These are phyloP conservation scores for Nitzschia sp. DNA, from an alignment of 108 stramenopile species.

Conservation along the genomic window DNA sequence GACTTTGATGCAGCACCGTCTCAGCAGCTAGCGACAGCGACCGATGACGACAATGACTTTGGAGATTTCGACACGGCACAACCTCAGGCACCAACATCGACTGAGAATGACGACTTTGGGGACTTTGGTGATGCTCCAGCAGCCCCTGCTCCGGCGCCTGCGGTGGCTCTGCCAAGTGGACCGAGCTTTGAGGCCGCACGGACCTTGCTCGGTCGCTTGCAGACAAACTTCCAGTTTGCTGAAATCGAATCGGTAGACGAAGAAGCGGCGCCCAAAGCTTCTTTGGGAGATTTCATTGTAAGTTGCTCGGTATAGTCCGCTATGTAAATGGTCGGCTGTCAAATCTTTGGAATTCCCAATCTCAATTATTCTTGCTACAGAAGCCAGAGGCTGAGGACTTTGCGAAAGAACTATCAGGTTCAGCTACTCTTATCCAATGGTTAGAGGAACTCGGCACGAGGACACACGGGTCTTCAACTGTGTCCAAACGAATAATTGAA, in stretches of 20 bases:
- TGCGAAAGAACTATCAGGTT: background rate
- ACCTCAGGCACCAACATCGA: background rate
- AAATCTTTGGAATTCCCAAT: no score
- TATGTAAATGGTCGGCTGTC: no score
- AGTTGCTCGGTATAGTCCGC: background rate
- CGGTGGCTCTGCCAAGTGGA: background rate
- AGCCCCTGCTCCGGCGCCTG: background rate
- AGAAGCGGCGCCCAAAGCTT: background rate
- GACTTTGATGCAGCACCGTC: slow-evolving; percentile 28
- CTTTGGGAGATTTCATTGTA: background rate
- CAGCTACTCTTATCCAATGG: background rate
- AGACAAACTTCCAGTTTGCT: slow-evolving; percentile 16
- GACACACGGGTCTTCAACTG: background rate
- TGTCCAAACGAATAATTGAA: slow-evolving; percentile 7
- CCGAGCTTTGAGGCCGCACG: slow-evolving; percentile 1
- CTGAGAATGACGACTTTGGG: slow-evolving; percentile 12
- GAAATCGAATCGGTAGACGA: background rate
- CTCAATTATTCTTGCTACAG: no score
- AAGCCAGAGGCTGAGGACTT: background rate
- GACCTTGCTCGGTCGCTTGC: slow-evolving; percentile 19
- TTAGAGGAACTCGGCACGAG: background rate
- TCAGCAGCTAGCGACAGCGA: background rate
- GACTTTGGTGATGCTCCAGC: slow-evolving; percentile 22
- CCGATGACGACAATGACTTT: slow-evolving; percentile 32
- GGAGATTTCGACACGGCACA: slow-evolving; percentile 27